Conservation (phyloP, 2,329 filamentous ascomycete genomes). For the Colletotrichum scovillei region DNA sequence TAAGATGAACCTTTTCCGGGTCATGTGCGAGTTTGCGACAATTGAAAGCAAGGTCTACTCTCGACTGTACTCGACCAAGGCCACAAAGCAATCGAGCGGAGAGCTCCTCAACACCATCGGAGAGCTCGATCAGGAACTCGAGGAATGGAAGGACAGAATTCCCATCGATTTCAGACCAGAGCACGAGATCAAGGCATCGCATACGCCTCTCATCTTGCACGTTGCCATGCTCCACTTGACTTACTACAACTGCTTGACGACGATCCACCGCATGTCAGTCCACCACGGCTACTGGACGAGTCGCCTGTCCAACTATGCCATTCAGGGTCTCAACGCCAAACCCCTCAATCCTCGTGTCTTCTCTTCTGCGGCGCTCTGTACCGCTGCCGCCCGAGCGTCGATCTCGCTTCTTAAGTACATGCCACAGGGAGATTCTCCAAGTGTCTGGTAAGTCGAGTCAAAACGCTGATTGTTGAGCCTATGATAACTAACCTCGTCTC, state of each 20-base stretch:
- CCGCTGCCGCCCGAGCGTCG: conserved; percentile 90
- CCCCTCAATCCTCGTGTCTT: conserved; percentile 95
- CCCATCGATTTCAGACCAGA: conserved; percentile 97
- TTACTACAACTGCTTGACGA: conserved; percentile 98
- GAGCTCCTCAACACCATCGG: conserved; percentile 96
- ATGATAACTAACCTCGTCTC: conserved; percentile 42
- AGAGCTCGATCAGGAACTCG: conserved; percentile 88
- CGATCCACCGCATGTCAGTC: conserved; percentile 97
- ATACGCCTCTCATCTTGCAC: conserved; percentile 93
- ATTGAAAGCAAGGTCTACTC: conserved; percentile 97
- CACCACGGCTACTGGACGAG: conserved; percentile 99
- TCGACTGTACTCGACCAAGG: conserved; percentile 90
- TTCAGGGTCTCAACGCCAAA: conserved; percentile 90
- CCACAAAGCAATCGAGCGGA: conserved; percentile 90
- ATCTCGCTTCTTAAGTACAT: conserved; percentile 97
- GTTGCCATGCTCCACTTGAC: conserved; percentile 95
- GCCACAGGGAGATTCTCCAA: conserved; percentile 92
- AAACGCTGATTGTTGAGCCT: not conserved
- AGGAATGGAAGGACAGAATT: conserved; percentile 96
- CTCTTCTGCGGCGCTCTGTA: conserved; percentile 91
- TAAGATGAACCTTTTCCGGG: conserved; percentile 93
- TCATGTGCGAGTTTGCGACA: conserved; percentile 90
- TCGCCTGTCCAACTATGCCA: conserved; percentile 91
- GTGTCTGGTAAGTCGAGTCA: conserved; percentile 81
- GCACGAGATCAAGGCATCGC: conserved; percentile 92